Base-by-base conservation (phyloP, 1,284 basidiomycete genomes). In the Moesziomyces sp. region DNA sequence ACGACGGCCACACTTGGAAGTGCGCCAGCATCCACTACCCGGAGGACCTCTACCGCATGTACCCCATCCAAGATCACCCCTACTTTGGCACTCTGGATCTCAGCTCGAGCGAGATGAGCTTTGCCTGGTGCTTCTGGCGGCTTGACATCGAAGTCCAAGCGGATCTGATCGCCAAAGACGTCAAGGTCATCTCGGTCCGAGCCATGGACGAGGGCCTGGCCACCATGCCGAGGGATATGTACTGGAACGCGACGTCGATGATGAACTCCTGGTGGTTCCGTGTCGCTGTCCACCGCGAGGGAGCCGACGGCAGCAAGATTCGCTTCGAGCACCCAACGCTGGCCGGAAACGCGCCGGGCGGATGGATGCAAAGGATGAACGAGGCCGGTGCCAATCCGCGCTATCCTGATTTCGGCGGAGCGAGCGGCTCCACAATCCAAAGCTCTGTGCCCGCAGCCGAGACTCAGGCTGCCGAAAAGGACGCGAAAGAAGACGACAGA, bases 51-150 rank as follows among this genome's bases (percentile, higher is more conserved):
- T 90, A 87, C 74, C 86, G 88, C 16, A 69, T 82, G 48, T 83
- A 78, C 50, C 74, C 78, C 5, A 80, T 86, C 23, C 69, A 71
- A 18, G 65, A 69, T 24, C 79, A 81, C 35, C 74, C 76, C 0
- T 79, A 77, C 72, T 86, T 84, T 76, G 86, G 86, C 40, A 81
- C 69, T 10, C 72, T 86, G 35, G 88, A 89, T 74, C 78, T 89
- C 40, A 87, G 87, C 0, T 86, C 87, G 23, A 85, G 86, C 11
- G 89, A 90, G 53, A 87, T 87, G 48, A 88, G 86, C 68, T 88
- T 88, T 74, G 89, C 88, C 74, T 91, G 90, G 90, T 89, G 88
- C 72, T 90, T 91, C 83, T 91, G 89, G 89, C 84, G 83, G 0
- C 85, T 88, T 60, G 79, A 86, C 0, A 83, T 89, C 6, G 74